Evolutionary conservation across 306 rosid species (phyloP).

Genomic region (Trichosanthes cucumerina): DNA sequence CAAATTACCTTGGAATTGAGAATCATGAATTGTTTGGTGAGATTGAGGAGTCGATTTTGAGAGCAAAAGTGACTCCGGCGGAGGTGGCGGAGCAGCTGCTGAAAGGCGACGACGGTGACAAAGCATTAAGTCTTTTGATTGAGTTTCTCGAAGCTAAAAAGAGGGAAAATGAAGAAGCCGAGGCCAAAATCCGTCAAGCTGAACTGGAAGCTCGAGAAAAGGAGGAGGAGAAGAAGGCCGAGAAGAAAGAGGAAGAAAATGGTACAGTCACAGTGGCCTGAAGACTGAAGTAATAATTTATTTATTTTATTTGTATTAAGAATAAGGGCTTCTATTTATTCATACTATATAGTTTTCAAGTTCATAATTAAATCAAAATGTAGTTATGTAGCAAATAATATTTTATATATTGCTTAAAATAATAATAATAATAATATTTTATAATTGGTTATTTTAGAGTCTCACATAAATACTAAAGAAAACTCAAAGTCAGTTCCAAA

Average conservation of each 20-base stretch:
- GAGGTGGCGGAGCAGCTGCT: constrained; percentile 31
- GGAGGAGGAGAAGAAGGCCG: not conserved
- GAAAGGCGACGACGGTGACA: constrained; percentile 13
- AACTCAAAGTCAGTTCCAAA: too few species aligned
- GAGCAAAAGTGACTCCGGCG: constrained; percentile 25
- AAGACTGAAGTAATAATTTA: too few species aligned
- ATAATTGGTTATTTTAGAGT: too few species aligned
- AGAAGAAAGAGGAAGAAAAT: not conserved
- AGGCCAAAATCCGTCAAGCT: not conserved
- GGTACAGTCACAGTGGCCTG: not conserved
- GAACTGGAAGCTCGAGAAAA: constrained; percentile 1
- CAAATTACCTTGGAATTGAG: constrained; percentile 29
- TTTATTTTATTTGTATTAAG: too few species aligned
- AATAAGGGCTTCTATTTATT: too few species aligned
- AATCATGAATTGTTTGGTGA: constrained; percentile 18
- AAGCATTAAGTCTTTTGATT: constrained; percentile 9
- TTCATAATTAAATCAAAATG: too few species aligned
- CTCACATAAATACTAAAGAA: too few species aligned
- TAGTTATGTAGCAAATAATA: too few species aligned
- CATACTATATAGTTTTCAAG: too few species aligned
- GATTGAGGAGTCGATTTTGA: constrained; percentile 12
- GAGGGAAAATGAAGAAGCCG: constrained; percentile 20
- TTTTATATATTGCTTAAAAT: too few species aligned
- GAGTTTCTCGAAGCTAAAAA: constrained; percentile 18
- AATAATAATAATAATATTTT: too few species aligned